Base-by-base conservation (phyloP, 2,329 filamentous ascomycete genomes). In the Neofusicoccum cordaticola region DNA sequence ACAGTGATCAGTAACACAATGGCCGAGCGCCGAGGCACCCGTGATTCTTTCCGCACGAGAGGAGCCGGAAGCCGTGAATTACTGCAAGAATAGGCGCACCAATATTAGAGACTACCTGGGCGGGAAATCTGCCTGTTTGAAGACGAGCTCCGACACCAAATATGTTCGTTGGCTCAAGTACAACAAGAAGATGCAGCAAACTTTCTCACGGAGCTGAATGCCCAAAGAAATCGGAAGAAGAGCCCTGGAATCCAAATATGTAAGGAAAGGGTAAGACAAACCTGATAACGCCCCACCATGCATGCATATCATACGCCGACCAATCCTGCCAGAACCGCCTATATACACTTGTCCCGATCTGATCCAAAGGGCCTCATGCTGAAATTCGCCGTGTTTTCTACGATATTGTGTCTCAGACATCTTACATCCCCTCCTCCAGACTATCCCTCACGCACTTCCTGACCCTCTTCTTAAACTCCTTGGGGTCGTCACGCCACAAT, bases 401-500 rank as follows among this genome's bases (percentile, higher is more conserved):
- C 45, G 34, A 34, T 34, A 4, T 13, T 39, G 17, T 41, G 13
- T 41, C 8, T 39, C 19, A 15, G 27, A 31, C 61, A 6, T 45
- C 34, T 64, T 42, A 64, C 51, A 66, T 42, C 7, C 50, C 50
- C 56, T 62, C 65, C 63, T 78, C 74, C 64, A 76, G 63, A 58
- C 73, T 77, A 62, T 82, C 80, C 73, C 90, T 85, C 45, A 97
- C 93, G 68, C 92, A 90, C 67, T 91, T 89, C 71, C 90, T 85
- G 42, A 99, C 95, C 78, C 88, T 89, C 74, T 86, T 85, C 80
- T 97, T 93, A 80, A 97, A 99, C 75, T 96, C 91, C 19, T 81
- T 74, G 69, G 93, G 86, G 67, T 89, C 84, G 72, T 97, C 93
- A 67, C 94, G 86, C 93, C 94, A 98, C 90, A 97, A 92, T 82